These are phyloP conservation scores for Aspergillus tubingensis DNA, from an alignment of 2,329 filamentous ascomycete genomes.

Conservation along the genomic window DNA sequence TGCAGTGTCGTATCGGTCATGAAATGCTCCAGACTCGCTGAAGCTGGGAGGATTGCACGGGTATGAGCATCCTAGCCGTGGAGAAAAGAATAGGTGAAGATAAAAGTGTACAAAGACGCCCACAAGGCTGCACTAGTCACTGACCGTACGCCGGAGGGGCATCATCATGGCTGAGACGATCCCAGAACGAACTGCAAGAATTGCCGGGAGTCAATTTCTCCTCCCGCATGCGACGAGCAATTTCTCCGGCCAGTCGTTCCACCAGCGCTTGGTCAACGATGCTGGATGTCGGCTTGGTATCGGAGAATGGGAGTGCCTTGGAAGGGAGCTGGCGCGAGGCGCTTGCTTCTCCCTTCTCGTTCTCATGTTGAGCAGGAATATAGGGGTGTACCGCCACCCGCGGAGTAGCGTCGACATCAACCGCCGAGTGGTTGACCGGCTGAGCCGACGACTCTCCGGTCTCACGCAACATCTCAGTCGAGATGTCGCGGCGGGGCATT, in stretches of 20 bases:
- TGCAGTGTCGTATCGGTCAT: slow-evolving; percentile 26
- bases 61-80: background rate
- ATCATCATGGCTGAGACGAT: slow-evolving; percentile 37
- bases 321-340: slow-evolving; percentile 34
- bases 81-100: slow-evolving; percentile 16
- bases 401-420: slow-evolving; percentile 38
- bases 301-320: slow-evolving; percentile 38
- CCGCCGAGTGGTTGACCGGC: slow-evolving; percentile 21
- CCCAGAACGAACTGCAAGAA: slow-evolving; percentile 40
- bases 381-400: slow-evolving; percentile 30
- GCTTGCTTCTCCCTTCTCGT: slow-evolving; percentile 33
- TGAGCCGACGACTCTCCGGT: slow-evolving; percentile 30
- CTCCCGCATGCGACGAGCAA: slow-evolving; percentile 80
- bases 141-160: slow-evolving; percentile 49
- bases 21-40: slow-evolving; percentile 22
- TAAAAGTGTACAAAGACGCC: slow-evolving; percentile 15
- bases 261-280: slow-evolving; percentile 52
- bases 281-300: slow-evolving; percentile 32
- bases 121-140: slow-evolving; percentile 25
- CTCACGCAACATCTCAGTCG: slow-evolving; percentile 25
- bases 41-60: slow-evolving; percentile 4
- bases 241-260: slow-evolving; percentile 82
- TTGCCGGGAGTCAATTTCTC: slow-evolving; percentile 61
- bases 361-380: slow-evolving; percentile 14
- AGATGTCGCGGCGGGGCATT: slow-evolving; percentile 24